Evolutionary conservation across 1,284 basidiomycete species (phyloP).

Genomic region (Ceratobasidium sp.): DNA sequence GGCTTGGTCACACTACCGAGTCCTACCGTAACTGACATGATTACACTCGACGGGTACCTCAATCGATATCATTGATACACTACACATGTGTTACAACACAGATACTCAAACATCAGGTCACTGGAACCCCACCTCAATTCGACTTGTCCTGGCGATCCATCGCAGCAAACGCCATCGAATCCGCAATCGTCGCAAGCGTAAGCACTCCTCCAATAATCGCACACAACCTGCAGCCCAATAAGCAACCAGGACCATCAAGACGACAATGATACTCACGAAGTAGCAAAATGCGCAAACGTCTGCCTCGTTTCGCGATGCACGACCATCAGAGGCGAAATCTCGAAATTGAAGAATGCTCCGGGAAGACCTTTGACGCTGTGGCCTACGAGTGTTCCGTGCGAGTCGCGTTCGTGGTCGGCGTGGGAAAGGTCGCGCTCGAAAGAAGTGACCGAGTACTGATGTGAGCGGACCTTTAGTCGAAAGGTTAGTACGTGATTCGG

Average conservation of each 20-base stretch:
- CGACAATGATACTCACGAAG: slow-evolving; percentile 72
- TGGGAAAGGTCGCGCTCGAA: slow-evolving; percentile 89
- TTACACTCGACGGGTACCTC: no score
- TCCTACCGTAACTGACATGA: no score
- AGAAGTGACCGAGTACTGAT: slow-evolving; percentile 94
- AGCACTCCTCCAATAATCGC: slow-evolving; percentile 98
- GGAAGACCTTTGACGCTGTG: slow-evolving; percentile 85
- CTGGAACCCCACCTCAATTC: no score
- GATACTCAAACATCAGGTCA: no score
- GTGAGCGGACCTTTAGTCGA: slow-evolving; percentile 71
- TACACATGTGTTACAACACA: no score
- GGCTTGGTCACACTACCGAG: no score
- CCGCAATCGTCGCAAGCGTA: slow-evolving; percentile 91
- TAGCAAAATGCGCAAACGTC: slow-evolving; percentile 96
- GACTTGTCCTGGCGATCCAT: slow-evolving; percentile 52
- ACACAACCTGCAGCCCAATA: slow-evolving; percentile 73
- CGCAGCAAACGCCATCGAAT: slow-evolving; percentile 88
- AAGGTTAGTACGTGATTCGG: not conserved
- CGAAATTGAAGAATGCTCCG: slow-evolving; percentile 92
- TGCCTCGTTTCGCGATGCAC: slow-evolving; percentile 90
- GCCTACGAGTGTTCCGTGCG: slow-evolving; percentile 78
- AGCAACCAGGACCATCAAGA: not conserved
- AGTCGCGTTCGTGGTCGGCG: slow-evolving; percentile 63
- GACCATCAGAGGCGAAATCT: slow-evolving; percentile 95
- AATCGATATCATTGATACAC: no score